phyloP scores from a whole-genome alignment of 257 asterid species.

The Avicennia marina region DNA sequence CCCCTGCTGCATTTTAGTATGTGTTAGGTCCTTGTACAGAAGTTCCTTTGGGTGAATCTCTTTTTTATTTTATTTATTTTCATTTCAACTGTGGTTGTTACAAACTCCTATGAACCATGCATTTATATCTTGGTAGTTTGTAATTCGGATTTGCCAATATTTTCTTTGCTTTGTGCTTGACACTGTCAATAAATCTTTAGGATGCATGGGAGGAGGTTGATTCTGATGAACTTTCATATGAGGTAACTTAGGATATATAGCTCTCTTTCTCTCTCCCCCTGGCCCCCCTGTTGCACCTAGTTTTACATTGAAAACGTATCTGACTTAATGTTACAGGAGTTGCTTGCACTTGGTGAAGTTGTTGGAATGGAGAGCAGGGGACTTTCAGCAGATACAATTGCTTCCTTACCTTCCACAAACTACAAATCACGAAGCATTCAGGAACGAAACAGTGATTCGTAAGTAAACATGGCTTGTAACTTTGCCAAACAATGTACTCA shows the following conservation, averaged over 20 bases:
- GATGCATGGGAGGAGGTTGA: slow-evolving; percentile 89
- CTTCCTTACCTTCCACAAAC: too few species aligned
- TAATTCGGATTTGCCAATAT: too few species aligned
- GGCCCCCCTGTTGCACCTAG: too few species aligned
- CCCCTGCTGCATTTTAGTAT: too few species aligned
- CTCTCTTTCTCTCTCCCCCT: too few species aligned
- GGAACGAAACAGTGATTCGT: too few species aligned
- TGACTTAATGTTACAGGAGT: slow-evolving; percentile 52
- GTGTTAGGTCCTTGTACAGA: too few species aligned
- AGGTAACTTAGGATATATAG: slow-evolving; percentile 39
- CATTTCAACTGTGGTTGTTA: too few species aligned
- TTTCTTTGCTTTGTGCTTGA: slow-evolving; percentile 12
- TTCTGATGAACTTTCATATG: slow-evolving; percentile 92
- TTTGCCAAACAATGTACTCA: too few species aligned
- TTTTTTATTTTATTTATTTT: too few species aligned
- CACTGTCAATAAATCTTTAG: slow-evolving; percentile 33
- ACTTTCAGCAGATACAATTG: slow-evolving; percentile 36
- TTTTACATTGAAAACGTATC: neutral
- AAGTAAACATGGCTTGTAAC: too few species aligned
- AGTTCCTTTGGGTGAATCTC: neutral
- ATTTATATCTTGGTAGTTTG: neutral
- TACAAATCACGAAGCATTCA: too few species aligned
- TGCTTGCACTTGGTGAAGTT: slow-evolving; percentile 88
- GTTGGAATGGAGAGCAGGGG: slow-evolving; percentile 98
- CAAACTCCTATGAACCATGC: slow-evolving; percentile 1